Conservation (phyloP, 2,329 filamentous ascomycete species). For the Myriosclerotinia scirpicola region DNA sequence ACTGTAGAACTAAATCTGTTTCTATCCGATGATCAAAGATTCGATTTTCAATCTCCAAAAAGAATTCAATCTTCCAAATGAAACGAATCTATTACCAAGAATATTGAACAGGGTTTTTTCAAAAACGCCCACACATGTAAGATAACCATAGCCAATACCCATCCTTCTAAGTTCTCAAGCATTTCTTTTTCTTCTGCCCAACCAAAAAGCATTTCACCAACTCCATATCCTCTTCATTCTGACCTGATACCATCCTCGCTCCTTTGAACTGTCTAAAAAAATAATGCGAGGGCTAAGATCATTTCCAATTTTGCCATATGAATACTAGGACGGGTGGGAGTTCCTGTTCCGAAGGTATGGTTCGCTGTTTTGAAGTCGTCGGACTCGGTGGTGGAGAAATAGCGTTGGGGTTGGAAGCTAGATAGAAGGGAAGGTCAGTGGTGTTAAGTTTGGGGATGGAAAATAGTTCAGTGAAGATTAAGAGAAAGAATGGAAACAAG, state of each 20-base stretch:
- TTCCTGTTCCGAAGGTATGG: constrained; percentile 5
- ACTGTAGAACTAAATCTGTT: no score
- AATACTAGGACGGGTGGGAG: background rate
- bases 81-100: no score
- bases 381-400: background rate
- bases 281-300: background rate
- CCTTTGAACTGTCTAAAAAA: constrained; percentile 5
- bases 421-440: background rate
- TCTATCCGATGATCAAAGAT: no score
- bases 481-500: no score
- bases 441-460: no score
- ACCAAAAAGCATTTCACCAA: background rate
- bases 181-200: background rate
- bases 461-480: no score
- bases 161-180: background rate
- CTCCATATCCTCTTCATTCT: constrained; percentile 13
- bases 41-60: no score
- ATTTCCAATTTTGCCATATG: constrained; percentile 17
- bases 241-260: background rate
- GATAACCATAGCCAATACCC: no score
- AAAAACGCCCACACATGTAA: no score
- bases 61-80: no score
- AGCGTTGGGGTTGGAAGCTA: constrained; percentile 6
- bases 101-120: no score
- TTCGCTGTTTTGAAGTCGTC: background rate